Conservation (phyloP, 2,329 filamentous ascomycete genomes). For the Hypoxylon sp. region DNA sequence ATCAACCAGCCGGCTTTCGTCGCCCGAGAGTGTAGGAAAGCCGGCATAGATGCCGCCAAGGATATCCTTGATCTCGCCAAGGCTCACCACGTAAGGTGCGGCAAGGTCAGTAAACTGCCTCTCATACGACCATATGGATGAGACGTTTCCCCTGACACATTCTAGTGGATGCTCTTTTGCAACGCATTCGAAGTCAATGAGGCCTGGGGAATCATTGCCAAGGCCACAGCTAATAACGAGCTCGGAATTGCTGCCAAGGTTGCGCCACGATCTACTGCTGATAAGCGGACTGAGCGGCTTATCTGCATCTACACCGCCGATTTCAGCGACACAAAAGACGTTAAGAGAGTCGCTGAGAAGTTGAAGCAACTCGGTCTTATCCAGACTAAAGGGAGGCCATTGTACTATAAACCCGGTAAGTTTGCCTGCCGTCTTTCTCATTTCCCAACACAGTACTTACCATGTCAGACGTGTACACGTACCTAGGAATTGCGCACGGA, state of each 20-base stretch:
- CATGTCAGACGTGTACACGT: constrained; percentile 74
- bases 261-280: constrained; percentile 66
- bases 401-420: constrained; percentile 85
- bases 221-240: constrained; percentile 76
- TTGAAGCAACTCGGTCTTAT: constrained; percentile 75
- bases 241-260: constrained; percentile 83
- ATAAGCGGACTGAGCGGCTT: constrained; percentile 65
- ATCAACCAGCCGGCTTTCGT: constrained; percentile 56
- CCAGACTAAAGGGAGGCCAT: constrained; percentile 60
- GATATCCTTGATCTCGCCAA: constrained; percentile 74
- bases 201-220: constrained; percentile 76
- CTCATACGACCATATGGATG: not conserved
- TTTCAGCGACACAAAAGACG: constrained; percentile 77
- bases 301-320: constrained; percentile 86
- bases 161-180: constrained; percentile 81
- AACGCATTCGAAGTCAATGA: constrained; percentile 67
- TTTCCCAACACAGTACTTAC: constrained; percentile 5
- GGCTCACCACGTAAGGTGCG: constrained; percentile 69
- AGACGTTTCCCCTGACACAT: constrained; percentile 8
- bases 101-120: constrained; percentile 69
- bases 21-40: constrained; percentile 64
- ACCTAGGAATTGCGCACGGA: constrained; percentile 71
- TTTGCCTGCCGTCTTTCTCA: constrained; percentile 45
- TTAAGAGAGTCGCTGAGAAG: constrained; percentile 75
- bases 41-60: constrained; percentile 64